Evolutionary conservation across 176 grass and related monocot genomes (phyloP), one percentile per base, ranked within the genome.

Genomic region (Aegilops bicornis): DNA sequence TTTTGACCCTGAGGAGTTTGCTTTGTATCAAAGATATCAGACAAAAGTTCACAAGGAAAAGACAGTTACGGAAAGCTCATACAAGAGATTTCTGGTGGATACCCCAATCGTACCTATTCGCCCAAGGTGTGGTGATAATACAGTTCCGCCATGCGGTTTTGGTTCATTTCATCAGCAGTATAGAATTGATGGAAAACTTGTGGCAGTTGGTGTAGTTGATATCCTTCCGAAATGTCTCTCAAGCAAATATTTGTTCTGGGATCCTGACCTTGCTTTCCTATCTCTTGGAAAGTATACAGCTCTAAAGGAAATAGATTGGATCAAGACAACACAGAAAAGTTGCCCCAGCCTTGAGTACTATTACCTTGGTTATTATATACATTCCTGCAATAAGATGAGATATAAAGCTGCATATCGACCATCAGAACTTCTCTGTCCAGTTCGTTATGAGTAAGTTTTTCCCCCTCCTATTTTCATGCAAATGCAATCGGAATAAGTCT

Each of bases 181-280:
- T 66, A 86, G 95, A 90, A 89, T 98, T 86, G 90, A 98, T 86
- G 97, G 97, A 82, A 96, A 91, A 88, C 91, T 98, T 72, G 86
- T 96, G 67, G 97, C 94, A 50, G 97, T 98, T 91, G 97, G 97
- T 88, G 97, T 98, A 39, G 93, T 98, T 37, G 97, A 96, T 86
- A 92, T 98, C 45, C 89, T 98, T 81, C 94, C 94, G 32, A 96
- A 91, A 88, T 98, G 94, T 86, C 85, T 98, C 82, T 98, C 97
- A 72, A 98, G 94, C 89, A 98, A 98, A 79, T 98, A 98, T 77
- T 92, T 98, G 63, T 98, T 98, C 85, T 98, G 97, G 97, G 97
- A 98, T 88, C 97, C 97, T 92, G 94, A 98, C 63, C 74, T 91
- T 89, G 87, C 94, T 83, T 98, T 96, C 82, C 78, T 98, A 37